phyloP scores from a whole-genome alignment of 202 grass and related monocot genomes.

The Alloteropsis angusta region DNA sequence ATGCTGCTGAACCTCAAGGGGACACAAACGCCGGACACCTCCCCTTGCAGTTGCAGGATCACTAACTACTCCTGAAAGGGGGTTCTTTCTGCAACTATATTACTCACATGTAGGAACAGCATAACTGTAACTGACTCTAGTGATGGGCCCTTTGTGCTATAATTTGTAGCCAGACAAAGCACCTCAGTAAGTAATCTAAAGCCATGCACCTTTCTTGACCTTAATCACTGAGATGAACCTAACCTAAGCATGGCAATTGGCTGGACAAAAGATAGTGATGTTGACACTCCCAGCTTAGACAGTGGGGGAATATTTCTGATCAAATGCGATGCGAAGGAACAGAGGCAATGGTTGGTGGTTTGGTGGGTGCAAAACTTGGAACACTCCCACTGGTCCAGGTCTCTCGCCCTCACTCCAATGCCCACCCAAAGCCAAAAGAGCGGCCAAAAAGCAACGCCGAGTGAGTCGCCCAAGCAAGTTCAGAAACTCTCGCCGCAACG shows the following conservation, averaged over 20 bases:
- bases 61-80: background rate
- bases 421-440: conserved; percentile 20
- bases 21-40: background rate
- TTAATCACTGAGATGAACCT: background rate
- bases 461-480: conserved; percentile 17
- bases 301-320: conserved; percentile 9
- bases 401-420: background rate
- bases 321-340: background rate
- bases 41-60: background rate
- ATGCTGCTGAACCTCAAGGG: conserved; percentile 1
- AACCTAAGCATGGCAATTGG: conserved; percentile 19
- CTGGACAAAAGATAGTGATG: conserved; percentile 3
- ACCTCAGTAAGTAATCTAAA: background rate
- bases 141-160: background rate
- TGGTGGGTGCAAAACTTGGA: conserved; percentile 33
- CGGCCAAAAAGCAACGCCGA: background rate
- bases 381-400: conserved; percentile 27
- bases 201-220: background rate
- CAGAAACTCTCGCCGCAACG: background rate
- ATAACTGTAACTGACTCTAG: conserved; percentile 18
- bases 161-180: conserved; percentile 1
- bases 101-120: conserved; percentile 14
- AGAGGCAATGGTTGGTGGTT: conserved; percentile 29
- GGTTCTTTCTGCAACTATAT: background rate
- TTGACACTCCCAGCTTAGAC: background rate